A percentile compares a stretch with the other conserved stretches of the same genome.
These are phyloP conservation scores for Lignosus rhinocerotis DNA, from an alignment of 1,284 basidiomycete species.

Conservation along the genomic window DNA sequence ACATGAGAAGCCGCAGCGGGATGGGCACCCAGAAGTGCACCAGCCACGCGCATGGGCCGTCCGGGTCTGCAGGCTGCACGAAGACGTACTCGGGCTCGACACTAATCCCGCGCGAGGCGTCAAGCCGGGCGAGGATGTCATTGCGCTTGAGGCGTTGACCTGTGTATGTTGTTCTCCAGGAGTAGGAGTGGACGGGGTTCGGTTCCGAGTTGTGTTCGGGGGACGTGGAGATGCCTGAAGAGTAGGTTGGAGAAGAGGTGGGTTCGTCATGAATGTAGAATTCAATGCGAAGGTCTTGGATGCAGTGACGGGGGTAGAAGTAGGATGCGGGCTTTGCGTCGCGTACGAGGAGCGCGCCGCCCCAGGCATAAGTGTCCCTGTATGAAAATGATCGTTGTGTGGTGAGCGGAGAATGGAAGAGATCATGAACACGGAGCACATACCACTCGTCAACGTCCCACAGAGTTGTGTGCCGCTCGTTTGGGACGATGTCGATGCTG, in stretches of 20 bases:
- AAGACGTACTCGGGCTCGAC: constrained; percentile 14
- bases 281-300: constrained; percentile 17
- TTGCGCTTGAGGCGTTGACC: background rate
- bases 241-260: background rate
- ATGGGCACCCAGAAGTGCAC: constrained; percentile 26
- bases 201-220: background rate
- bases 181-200: constrained; percentile 2
- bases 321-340: constrained; percentile 17
- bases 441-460: constrained; percentile 18
- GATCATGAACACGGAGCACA: background rate
- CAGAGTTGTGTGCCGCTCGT: constrained; percentile 12
- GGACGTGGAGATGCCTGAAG: background rate
- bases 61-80: constrained; percentile 4
- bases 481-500: constrained; percentile 10
- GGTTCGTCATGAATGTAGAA: constrained; percentile 18
- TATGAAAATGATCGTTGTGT: background rate
- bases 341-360: constrained; percentile 17
- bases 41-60: constrained; percentile 16
- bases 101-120: constrained; percentile 13
- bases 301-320: constrained; percentile 14
- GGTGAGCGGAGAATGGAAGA: background rate
- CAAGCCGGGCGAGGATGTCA: background rate
- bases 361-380: constrained; percentile 21
- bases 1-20: constrained; percentile 17
- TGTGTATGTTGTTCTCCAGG: constrained; percentile 10